Evolutionary conservation across 2,329 filamentous ascomycete species (phyloP).

Genomic region (Conoideocrella luteorostrata): DNA sequence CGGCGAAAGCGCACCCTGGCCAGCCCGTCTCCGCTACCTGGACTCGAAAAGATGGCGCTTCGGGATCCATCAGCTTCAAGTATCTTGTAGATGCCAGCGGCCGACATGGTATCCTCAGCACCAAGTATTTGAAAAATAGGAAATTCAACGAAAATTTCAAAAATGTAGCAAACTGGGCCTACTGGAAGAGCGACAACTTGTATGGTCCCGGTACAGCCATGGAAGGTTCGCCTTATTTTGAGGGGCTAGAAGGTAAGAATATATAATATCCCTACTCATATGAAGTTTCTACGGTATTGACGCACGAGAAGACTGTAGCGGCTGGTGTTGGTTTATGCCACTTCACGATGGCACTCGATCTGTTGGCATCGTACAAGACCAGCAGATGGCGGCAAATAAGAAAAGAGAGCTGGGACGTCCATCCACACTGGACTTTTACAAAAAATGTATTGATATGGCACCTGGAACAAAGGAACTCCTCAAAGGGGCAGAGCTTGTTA

Average conservation of each 20-base stretch:
- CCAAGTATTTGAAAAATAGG: conserved; percentile 43
- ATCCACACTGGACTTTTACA: conserved; percentile 26
- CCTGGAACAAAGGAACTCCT: conserved; percentile 26
- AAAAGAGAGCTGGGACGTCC: conserved; percentile 19
- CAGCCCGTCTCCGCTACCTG: conserved; percentile 30
- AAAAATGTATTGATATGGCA: conserved; percentile 24
- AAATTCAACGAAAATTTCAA: conserved; percentile 40
- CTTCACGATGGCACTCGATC: conserved; percentile 39
- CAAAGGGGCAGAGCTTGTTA: conserved; percentile 23
- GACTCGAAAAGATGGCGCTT: conserved; percentile 24
- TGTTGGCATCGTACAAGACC: conserved; percentile 35
- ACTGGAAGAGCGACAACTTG: conserved; percentile 31
- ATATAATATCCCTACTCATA: too few relatives aligned
- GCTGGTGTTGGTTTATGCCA: conserved; percentile 46
- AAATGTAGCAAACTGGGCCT: conserved; percentile 44
- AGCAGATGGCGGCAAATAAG: conserved; percentile 27
- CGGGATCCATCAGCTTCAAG: conserved; percentile 36
- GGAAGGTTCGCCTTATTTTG: conserved; percentile 35
- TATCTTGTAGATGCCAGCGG: conserved; percentile 45
- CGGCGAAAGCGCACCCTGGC: conserved; percentile 18
- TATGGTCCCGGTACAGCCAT: conserved; percentile 28
- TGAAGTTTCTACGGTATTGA: neutral
- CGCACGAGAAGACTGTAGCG: conserved; percentile 33
- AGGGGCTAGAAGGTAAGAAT: conserved; percentile 27
- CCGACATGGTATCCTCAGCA: conserved; percentile 36